Evolutionary conservation across 2,329 filamentous ascomycete species (phyloP).

Genomic region (Claviceps sorghi): DNA sequence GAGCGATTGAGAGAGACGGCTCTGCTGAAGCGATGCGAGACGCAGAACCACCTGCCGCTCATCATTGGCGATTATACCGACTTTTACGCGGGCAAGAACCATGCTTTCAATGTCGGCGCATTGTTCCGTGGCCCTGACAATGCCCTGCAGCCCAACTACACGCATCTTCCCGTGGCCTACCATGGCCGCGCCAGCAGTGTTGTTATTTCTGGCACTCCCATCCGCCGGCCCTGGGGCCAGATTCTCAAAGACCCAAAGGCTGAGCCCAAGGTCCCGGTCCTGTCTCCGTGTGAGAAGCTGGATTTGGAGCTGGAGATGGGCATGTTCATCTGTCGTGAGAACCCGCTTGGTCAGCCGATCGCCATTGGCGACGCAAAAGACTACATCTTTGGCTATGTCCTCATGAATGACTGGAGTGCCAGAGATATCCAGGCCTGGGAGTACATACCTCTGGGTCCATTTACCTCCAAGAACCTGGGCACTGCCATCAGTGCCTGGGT

Average conservation of each 20-base stretch:
- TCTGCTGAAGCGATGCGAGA: slow-evolving; percentile 23
- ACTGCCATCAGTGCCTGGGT: slow-evolving; percentile 50
- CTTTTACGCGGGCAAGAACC: slow-evolving; percentile 68
- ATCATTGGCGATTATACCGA: slow-evolving; percentile 72
- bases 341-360: slow-evolving; percentile 52
- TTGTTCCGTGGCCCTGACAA: slow-evolving; percentile 61
- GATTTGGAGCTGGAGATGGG: slow-evolving; percentile 71
- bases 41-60: slow-evolving; percentile 59
- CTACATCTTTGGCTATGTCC: slow-evolving; percentile 53
- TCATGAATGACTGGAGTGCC: slow-evolving; percentile 52
- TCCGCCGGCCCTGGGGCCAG: slow-evolving; percentile 60
- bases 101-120: slow-evolving; percentile 55
- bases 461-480: slow-evolving; percentile 47
- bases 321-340: slow-evolving; percentile 55
- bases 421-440: slow-evolving; percentile 48
- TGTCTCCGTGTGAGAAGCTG: slow-evolving; percentile 44
- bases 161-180: slow-evolving; percentile 65
- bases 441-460: slow-evolving; percentile 46
- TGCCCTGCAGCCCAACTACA: slow-evolving; percentile 69
- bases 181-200: slow-evolving; percentile 66
- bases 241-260: slow-evolving; percentile 38
- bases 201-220: slow-evolving; percentile 58
- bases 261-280: slow-evolving; percentile 40
- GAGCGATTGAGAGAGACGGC: slow-evolving; percentile 15
- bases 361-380: slow-evolving; percentile 52